Evolutionary conservation across 352 stramenopile species (phyloP).

Genomic region (Pythium rishiriense): DNA sequence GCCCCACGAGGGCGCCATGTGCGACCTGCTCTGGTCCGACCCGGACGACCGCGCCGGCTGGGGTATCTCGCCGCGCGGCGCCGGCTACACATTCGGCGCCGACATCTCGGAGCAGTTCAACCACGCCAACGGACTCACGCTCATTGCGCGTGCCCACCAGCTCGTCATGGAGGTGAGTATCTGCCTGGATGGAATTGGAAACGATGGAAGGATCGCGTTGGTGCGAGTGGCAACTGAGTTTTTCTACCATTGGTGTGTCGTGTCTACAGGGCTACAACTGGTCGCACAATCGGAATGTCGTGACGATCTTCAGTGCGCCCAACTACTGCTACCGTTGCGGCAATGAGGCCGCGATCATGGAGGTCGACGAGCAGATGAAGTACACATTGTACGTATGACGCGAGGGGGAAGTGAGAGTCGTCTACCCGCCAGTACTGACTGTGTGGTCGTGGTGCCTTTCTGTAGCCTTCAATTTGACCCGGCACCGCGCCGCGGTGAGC

Average conservation of each 20-base stretch:
- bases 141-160: conserved; percentile 94
- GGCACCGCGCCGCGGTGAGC: conserved; percentile 91
- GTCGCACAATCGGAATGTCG: conserved; percentile 95
- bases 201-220: not conserved
- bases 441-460: not conserved
- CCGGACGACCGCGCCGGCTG: conserved; percentile 94
- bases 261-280: conserved; percentile 88
- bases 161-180: conserved; percentile 92
- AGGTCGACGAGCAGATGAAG: conserved; percentile 95
- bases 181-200: not conserved
- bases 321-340: conserved; percentile 99
- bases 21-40: conserved; percentile 98
- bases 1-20: conserved; percentile 97
- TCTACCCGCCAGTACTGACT: not conserved
- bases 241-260: not conserved
- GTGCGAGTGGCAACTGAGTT: conserved; percentile 2
- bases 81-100: conserved; percentile 93
- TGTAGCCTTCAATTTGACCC: conserved; percentile 94
- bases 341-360: conserved; percentile 98
- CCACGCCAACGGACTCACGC: conserved; percentile 90
- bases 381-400: conserved; percentile 92
- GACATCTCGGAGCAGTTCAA: conserved; percentile 94
- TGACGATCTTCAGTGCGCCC: conserved; percentile 98
- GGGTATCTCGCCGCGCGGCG: conserved; percentile 93
- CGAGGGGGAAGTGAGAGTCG: not conserved